Base-by-base conservation (phyloP, 805 yeast genomes). In the Kodamaea laetipori region DNA sequence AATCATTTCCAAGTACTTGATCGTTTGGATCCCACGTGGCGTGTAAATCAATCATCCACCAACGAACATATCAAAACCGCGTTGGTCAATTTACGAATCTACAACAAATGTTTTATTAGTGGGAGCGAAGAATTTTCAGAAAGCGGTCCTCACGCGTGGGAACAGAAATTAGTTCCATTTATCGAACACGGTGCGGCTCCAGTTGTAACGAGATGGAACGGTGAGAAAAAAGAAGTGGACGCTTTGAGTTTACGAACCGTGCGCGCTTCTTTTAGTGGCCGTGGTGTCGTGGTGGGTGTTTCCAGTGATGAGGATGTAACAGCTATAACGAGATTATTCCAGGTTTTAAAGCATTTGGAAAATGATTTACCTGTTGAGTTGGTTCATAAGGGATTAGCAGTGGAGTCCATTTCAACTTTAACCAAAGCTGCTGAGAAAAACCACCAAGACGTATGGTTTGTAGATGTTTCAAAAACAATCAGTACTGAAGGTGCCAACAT, bases 281-380 rank as follows among this genome's bases (percentile, higher is more conserved):
- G 36, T 23, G 52, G 52, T 6, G 40, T 48, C 5, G 49, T 46
- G 4, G 35, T 48, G 15, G 52, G 49, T 6, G 25, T 32, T 16
- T 17, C 18, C 11, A 15, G 17, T 11, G 18, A n/a, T 6, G 11
- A 15, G 17, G 26, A 38, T 11, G 12, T 24, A 10, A 10, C 31
- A 3, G 12, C 19, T 4, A 35, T 37, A 36, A 13, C 18, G 15
- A 30, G 37, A 24, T 32, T 49, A 27, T 7, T 49, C 16, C 17
- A 21, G 8, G 50, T 47, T n/a, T 38, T 49, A 6, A 11, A 27
- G 12, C 31, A 30, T 15, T 31, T 49, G 25, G 28, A 28, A 9
- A 49, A 42, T 39, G 40, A 41, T 23, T 26, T 49, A 9, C 53
- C 53, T 2, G 34, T 49, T 9, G 49, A 49, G 32, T 35, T 49